Conservation (phyloP, 345 rosid genomes). For the Brassica rapa region DNA sequence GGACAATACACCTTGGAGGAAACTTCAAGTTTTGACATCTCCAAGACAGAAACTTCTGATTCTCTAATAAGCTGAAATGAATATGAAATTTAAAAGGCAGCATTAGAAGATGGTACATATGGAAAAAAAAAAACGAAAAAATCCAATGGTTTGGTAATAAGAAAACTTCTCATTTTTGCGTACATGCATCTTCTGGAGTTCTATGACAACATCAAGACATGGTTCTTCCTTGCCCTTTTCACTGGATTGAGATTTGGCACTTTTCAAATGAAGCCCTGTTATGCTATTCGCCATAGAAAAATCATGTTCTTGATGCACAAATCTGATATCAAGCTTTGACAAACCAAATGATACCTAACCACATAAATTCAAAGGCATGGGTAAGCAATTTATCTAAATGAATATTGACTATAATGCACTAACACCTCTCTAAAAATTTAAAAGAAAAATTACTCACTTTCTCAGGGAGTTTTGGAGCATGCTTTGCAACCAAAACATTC, state of each 20-base stretch:
- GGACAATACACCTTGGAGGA: slow-evolving; percentile 72
- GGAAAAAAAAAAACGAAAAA: slow-evolving; percentile 20
- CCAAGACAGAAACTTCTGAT: slow-evolving; percentile 74
- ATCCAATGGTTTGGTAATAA: background rate
- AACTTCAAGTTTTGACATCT: slow-evolving; percentile 72
- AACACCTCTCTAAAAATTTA: background rate
- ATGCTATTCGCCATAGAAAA: slow-evolving; percentile 69
- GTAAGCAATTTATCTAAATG: slow-evolving; percentile 17
- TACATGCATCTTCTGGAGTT: slow-evolving; percentile 90
- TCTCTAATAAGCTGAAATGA: slow-evolving; percentile 84
- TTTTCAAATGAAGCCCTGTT: slow-evolving; percentile 72
- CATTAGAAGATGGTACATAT: slow-evolving; percentile 25
- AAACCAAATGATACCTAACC: slow-evolving; percentile 68
- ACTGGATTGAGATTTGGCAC: slow-evolving; percentile 57
- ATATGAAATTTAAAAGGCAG: slow-evolving; percentile 20
- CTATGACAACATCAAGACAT: slow-evolving; percentile 76
- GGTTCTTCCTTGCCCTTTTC: slow-evolving; percentile 80
- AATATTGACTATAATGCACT: background rate
- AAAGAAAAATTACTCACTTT: slow-evolving; percentile 53
- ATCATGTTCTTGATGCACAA: slow-evolving; percentile 63
- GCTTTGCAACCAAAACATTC: slow-evolving; percentile 55
- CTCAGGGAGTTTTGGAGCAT: slow-evolving; percentile 71
- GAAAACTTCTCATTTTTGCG: slow-evolving; percentile 10
- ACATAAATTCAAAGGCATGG: slow-evolving; percentile 29
- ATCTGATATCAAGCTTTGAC: slow-evolving; percentile 81